Evolutionary conservation across 2,329 filamentous ascomycete genomes (phyloP), one percentile per base, ranked within the genome.

Genomic region (Atkinsonella texensis): DNA sequence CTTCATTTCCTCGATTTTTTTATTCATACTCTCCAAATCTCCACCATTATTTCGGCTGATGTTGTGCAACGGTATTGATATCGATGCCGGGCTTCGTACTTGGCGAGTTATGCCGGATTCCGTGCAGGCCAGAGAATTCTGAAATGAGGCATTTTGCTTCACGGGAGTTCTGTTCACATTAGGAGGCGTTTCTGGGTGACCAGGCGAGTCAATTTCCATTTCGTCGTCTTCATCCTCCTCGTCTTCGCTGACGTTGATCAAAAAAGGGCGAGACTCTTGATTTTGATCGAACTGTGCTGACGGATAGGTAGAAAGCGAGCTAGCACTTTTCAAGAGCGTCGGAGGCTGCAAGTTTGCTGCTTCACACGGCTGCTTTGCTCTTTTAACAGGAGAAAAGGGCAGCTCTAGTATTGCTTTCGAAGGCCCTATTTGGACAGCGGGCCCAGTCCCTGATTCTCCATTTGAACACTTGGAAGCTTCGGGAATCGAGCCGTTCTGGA

Each of bases 161-260:
- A 62, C 59, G 1, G 67, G 59, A 3, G 60, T 62, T 5, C 57
- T 60, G 17, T 53, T 60, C 11, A 62, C 62, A 20, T 67, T 66
- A 5, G 64, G 59, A 2, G 66, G 60, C 15, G 65, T 62, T 23
- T 66, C 58, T 3, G 70, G 70, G 20, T 75, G 72, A 31, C 67
- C 70, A 10, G 72, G 74, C 46, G 76, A 80, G 28, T 80, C 80
- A 23, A 84, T 73, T 52, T 82, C 81, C 46, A 82, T 74, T 57
- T 82, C 79, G 52, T 80, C 79, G 47, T 80, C 76, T 35, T 76
- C 74, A 56, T 83, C 79, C 52, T 81, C 79, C 48, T 81, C 77
- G 39, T 77, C 75, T 7, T 95, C 90, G 62, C 88, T 95, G 40
- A 94, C 84, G 57, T 94, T 81, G 58, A 95, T 95, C 40, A 95